Percentiles rank a stretch among this genome's conserved stretches.
phyloP scores from a whole-genome alignment of 1,284 basidiomycete genomes.

The Fomitopsis palustris region DNA sequence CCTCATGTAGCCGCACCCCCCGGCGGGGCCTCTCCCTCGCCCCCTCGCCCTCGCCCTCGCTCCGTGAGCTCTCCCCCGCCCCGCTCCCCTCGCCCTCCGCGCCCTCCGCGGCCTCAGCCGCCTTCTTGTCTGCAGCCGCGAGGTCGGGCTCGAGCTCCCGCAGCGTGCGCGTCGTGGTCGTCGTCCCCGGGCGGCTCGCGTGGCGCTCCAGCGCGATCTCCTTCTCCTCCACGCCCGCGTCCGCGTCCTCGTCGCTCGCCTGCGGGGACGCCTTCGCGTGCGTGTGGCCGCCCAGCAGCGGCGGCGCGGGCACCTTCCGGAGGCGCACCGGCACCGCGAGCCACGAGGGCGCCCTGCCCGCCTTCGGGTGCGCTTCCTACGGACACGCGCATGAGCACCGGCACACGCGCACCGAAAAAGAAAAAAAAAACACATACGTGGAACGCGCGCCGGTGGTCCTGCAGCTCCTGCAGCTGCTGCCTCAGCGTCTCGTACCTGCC shows the following conservation, averaged over 20 bases:
- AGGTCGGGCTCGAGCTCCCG: not conserved
- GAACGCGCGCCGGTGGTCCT: slow-evolving; percentile 65
- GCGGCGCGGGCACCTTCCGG: not conserved
- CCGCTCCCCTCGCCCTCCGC: not conserved
- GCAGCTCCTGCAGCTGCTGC: slow-evolving; percentile 73
- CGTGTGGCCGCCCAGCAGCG: not conserved
- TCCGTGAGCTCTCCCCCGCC: not conserved
- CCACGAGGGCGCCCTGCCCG: not conserved
- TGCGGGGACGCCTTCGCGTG: not conserved
- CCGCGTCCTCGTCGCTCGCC: not conserved
- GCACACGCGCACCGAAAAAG: not conserved
- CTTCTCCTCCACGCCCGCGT: slow-evolving; percentile 1
- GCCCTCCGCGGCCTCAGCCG: not conserved
- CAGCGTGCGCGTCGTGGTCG: not conserved
- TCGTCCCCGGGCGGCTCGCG: not conserved
- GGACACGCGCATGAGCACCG: not conserved
- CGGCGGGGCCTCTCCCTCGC: not conserved
- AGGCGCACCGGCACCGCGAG: not conserved
- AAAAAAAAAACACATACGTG: slow-evolving; percentile 42
- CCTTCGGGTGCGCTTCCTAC: slow-evolving; percentile 16
- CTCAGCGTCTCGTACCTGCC: slow-evolving; percentile 39
- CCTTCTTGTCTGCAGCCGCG: not conserved
- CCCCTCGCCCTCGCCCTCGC: not conserved
- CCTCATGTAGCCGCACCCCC: not conserved
- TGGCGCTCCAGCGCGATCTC: not conserved